Conservation (phyloP, 1,284 basidiomycete species). For the Trichosporon faecale region DNA sequence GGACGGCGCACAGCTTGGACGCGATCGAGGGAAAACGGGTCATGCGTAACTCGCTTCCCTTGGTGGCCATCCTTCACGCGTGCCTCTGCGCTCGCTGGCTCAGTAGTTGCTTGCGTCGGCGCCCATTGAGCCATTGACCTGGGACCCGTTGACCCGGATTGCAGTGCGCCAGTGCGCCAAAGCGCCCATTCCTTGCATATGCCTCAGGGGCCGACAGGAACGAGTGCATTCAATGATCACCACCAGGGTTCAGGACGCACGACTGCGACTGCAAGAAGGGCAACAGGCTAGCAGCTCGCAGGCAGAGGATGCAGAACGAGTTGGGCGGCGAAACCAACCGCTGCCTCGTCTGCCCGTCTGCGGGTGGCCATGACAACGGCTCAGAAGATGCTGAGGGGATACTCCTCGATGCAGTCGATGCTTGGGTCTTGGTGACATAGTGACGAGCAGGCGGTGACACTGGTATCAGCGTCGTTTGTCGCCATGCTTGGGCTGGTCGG, state of each 20-base stretch:
- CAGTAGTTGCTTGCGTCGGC: neutral
- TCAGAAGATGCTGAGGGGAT: too few species aligned
- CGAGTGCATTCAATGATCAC: neutral
- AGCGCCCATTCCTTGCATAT: neutral
- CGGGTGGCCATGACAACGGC: too few species aligned
- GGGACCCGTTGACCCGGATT: neutral
- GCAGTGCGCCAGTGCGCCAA: neutral
- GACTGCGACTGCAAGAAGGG: neutral
- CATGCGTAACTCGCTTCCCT: neutral
- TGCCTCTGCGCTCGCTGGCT: neutral
- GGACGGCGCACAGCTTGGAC: neutral
- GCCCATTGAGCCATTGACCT: neutral
- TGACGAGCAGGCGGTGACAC: too few species aligned
- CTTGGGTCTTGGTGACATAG: too few species aligned
- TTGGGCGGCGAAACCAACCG: too few species aligned
- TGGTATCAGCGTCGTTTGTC: too few species aligned
- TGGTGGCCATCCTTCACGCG: neutral
- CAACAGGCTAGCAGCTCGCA: too few species aligned
- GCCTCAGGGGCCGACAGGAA: neutral
- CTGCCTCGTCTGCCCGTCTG: too few species aligned
- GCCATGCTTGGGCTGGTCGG: too few species aligned
- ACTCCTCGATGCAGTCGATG: too few species aligned
- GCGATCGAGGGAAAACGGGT: neutral
- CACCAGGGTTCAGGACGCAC: neutral
- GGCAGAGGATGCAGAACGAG: neutral